Evolutionary conservation across 352 stramenopile species (phyloP).

Genomic region (Pythium sukuiense): DNA sequence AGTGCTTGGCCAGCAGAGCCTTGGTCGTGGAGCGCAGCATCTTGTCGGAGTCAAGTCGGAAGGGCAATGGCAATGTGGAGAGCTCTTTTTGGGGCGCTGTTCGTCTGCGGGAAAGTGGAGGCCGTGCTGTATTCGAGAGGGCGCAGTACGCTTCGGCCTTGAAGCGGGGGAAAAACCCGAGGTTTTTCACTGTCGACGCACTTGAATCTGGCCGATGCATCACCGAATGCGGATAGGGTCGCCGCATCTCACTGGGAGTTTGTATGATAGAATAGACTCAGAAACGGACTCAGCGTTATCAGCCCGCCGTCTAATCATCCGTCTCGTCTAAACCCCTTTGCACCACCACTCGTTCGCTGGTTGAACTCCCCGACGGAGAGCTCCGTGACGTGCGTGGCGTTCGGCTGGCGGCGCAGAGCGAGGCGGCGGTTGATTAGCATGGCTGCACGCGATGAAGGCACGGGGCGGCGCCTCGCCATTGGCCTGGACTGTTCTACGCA

Average conservation of each 20-base stretch:
- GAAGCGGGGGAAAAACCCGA: conserved; percentile 26
- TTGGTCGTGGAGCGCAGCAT: conserved; percentile 20
- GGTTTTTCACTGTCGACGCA: conserved; percentile 26
- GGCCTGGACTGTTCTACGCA: conserved; percentile 86
- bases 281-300: conserved; percentile 19
- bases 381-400: background rate
- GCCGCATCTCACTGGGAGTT: background rate
- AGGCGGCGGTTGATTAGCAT: conserved; percentile 4
- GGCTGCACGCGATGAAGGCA: background rate
- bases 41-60: background rate
- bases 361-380: background rate
- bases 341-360: conserved; percentile 8
- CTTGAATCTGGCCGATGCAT: conserved; percentile 27
- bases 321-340: conserved; percentile 10
- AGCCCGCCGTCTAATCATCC: conserved; percentile 29
- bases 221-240: background rate
- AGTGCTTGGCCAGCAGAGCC: conserved; percentile 15
- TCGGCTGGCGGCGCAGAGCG: background rate
- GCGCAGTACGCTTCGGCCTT: conserved; percentile 22
- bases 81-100: conserved; percentile 5
- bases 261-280: conserved; percentile 11
- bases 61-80: conserved; percentile 9
- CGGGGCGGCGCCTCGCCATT: conserved; percentile 23
- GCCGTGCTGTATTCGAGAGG: conserved; percentile 15
- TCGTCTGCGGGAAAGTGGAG: conserved; percentile 22